Base-by-base conservation (phyloP, 116 monocot species). In the Zostera marina region DNA sequence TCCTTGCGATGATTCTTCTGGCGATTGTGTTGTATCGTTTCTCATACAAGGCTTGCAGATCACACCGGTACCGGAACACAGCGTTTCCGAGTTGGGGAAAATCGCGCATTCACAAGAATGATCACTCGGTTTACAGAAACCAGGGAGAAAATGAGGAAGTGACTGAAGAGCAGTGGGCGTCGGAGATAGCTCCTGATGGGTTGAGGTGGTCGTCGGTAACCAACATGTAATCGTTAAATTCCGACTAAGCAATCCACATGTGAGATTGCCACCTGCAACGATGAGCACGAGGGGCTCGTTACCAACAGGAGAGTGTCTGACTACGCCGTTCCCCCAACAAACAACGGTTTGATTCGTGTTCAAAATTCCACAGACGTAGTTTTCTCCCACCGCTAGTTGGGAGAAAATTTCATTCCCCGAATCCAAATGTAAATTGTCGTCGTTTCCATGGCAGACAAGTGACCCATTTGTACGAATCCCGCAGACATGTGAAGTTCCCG, bases 141-240 rank as follows among this genome's bases (percentile, higher is more conserved):
- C 94, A 0, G 94, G 94, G 22, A 88, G 73, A 52, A 85, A 67
- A n/a, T 32, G 54, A 9, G 71, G 70, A 22, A 85, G 47, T 4
- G 73, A 67, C 20, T 74, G 54, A 0, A 24, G 44, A 24, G 65
- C 39, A 12, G 66, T 7, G 8, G 66, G 22, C 32, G 64, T 56
- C 0, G 17, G 17, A 51, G 49, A 51, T 17, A 32, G 32, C 32
- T 32, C 32, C 32, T 1, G 32, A 32, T 5, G 0, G 32, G n/a
- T n/a, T n/a, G 47, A 47, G 17, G 21, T 13, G n/a, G 12, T 9
- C 23, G 63, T 21, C 0, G 70, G 48, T 2, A 39, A 19, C 94
- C 94, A 94, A 61, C 94, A 94, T 1, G 77, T 13, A 7, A 88
- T 73, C 8, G 77, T 69, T 12, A 82, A 76, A 66, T 85, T 82